Evolutionary conservation across 2,329 filamentous ascomycete species (phyloP).

Genomic region (Xylariaceae sp.): DNA sequence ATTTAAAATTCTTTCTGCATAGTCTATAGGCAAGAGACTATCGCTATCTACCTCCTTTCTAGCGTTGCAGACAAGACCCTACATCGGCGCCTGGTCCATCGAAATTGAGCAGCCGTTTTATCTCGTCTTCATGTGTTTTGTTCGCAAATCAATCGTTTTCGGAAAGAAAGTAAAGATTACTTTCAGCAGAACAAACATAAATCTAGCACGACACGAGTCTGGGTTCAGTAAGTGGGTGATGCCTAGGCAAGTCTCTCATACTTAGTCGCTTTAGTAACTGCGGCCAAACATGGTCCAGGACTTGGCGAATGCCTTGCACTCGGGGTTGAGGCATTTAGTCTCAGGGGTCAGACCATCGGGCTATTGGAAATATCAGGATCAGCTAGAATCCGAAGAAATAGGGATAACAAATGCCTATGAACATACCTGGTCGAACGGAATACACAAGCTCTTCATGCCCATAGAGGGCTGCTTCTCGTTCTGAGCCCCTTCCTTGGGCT

Average conservation of each 20-base stretch:
- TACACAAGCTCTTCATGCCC: slow-evolving; percentile 72
- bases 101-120: too few species aligned
- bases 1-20: too few species aligned
- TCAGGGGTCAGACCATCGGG: slow-evolving; percentile 73
- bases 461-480: slow-evolving; percentile 56
- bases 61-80: too few species aligned
- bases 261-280: slow-evolving; percentile 50
- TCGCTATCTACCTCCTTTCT: too few species aligned
- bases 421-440: slow-evolving; percentile 66
- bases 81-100: too few species aligned
- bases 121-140: too few species aligned
- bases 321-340: slow-evolving; percentile 89
- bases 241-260: not conserved
- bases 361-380: slow-evolving; percentile 67
- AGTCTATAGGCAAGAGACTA: too few species aligned
- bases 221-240: not conserved
- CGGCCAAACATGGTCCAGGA: slow-evolving; percentile 92
- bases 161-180: too few species aligned
- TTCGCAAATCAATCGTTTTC: too few species aligned
- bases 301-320: slow-evolving; percentile 73
- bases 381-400: slow-evolving; percentile 49
- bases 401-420: not conserved
- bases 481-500: slow-evolving; percentile 53
- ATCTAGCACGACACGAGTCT: too few species aligned
- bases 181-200: too few species aligned